Conservation (phyloP, 805 yeast species). For the Candida fluviatilis region DNA sequence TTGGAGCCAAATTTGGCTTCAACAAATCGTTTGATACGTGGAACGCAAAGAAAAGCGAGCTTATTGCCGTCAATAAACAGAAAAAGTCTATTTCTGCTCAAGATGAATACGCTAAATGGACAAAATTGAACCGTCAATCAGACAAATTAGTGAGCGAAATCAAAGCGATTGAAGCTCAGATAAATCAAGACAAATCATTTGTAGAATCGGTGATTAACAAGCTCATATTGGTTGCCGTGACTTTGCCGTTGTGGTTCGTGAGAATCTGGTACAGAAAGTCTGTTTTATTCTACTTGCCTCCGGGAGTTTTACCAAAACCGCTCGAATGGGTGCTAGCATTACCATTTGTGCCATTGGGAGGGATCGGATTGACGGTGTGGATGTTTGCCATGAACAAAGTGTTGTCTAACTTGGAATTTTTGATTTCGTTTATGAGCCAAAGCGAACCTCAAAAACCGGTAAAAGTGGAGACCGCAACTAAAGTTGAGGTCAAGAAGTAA, state of each 20-base stretch:
- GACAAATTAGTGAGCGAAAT: slow-evolving; percentile 56
- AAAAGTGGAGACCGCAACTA: slow-evolving; percentile 5
- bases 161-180: slow-evolving; percentile 33
- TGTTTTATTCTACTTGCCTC: slow-evolving; percentile 57
- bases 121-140: slow-evolving; percentile 73
- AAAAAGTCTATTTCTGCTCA: slow-evolving; percentile 72
- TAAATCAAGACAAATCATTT: slow-evolving; percentile 31
- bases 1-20: slow-evolving; percentile 33
- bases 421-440: slow-evolving; percentile 20
- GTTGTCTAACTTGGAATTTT: slow-evolving; percentile 16
- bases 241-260: slow-evolving; percentile 45
- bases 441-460: slow-evolving; percentile 9
- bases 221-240: slow-evolving; percentile 35
- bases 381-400: slow-evolving; percentile 39
- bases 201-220: slow-evolving; percentile 31
- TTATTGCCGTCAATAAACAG: slow-evolving; percentile 44
- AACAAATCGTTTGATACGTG: slow-evolving; percentile 19
- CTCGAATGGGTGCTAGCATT: slow-evolving; percentile 57
- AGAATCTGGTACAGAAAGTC: slow-evolving; percentile 51
- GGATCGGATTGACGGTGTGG: slow-evolving; percentile 59
- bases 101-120: slow-evolving; percentile 95
- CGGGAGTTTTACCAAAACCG: slow-evolving; percentile 49
- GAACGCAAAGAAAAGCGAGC: slow-evolving; percentile 35
- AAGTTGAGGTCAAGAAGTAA: not conserved
- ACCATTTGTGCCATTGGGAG: slow-evolving; percentile 60